phyloP scores from a whole-genome alignment of 805 yeast genomes.

The Saccharomycopsis schoenii region DNA sequence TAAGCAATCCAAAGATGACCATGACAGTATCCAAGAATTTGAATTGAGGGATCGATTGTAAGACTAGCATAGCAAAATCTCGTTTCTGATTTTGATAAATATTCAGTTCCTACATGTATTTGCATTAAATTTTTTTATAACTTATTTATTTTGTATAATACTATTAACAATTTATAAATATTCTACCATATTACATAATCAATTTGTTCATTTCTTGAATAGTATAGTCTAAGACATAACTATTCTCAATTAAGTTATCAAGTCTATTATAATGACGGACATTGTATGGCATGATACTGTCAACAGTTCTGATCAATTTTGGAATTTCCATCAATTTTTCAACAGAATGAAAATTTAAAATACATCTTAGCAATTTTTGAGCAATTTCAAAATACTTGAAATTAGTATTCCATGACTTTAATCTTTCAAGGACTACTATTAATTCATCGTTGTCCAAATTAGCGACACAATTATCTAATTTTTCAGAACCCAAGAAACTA shows the following conservation, averaged over 20 bases:
- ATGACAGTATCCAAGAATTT: not conserved
- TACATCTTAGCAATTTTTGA: constrained; percentile 62
- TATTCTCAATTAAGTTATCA: constrained; percentile 75
- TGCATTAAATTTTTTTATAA: not conserved
- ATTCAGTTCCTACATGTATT: not conserved
- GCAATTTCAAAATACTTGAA: constrained; percentile 71
- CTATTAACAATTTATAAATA: not conserved
- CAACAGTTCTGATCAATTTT: constrained; percentile 59
- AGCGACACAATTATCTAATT: constrained; percentile 54
- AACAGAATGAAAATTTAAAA: constrained; percentile 46
- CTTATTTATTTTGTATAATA: not conserved
- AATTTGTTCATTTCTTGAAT: constrained; percentile 16
- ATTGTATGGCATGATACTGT: constrained; percentile 77
- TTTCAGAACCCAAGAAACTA: constrained; percentile 37
- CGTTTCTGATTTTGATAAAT: not conserved
- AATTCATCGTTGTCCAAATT: constrained; percentile 52
- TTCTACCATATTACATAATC: constrained; percentile 1
- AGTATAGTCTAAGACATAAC: constrained; percentile 76
- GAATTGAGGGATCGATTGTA: not conserved
- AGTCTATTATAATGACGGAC: constrained; percentile 74
- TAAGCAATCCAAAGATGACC: not conserved
- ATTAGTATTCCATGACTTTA: constrained; percentile 94
- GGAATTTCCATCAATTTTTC: constrained; percentile 52
- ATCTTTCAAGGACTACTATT: constrained; percentile 51
- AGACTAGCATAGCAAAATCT: not conserved